These are phyloP conservation scores for Fusarium secorum DNA, from an alignment of 2,329 filamentous ascomycete species.

Conservation along the genomic window DNA sequence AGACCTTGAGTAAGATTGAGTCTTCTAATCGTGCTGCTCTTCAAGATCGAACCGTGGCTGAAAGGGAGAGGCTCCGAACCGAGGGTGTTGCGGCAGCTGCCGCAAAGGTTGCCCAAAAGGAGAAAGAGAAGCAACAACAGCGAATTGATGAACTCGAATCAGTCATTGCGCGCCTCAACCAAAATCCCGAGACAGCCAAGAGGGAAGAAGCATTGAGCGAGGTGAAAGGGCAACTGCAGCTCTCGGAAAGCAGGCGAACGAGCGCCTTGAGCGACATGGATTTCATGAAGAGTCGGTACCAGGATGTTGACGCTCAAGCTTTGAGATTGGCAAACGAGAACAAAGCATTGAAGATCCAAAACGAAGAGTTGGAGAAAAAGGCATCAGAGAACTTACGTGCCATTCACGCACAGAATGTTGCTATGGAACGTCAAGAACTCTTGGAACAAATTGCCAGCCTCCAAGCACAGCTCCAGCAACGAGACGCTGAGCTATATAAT, in stretches of 20 bases:
- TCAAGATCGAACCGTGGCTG: constrained; percentile 58
- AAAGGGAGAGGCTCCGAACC: constrained; percentile 55
- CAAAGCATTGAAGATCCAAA: constrained; percentile 52
- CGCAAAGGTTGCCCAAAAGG: constrained; percentile 40
- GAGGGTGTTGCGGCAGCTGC: constrained; percentile 44
- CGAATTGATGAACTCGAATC: constrained; percentile 51
- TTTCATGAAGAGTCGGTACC: constrained; percentile 67
- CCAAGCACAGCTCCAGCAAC: constrained; percentile 54
- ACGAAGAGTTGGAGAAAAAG: constrained; percentile 52
- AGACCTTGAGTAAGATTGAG: constrained; percentile 56
- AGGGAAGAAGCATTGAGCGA: constrained; percentile 49
- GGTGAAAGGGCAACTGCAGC: constrained; percentile 48
- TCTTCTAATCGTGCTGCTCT: constrained; percentile 58
- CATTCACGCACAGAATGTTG: constrained; percentile 57
- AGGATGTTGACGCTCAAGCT: constrained; percentile 61
- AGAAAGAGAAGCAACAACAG: constrained; percentile 50
- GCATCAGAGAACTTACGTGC: constrained; percentile 55
- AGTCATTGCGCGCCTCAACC: constrained; percentile 42
- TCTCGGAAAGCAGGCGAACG: constrained; percentile 52
- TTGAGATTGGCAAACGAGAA: constrained; percentile 57
- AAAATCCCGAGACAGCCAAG: constrained; percentile 30
- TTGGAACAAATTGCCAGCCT: constrained; percentile 53
- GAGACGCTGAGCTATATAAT: constrained; percentile 60
- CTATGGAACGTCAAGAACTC: constrained; percentile 47
- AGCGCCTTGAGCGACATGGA: constrained; percentile 59